phyloP scores from a whole-genome alignment of 257 asterid species.

The Solanum chmielewskii region DNA sequence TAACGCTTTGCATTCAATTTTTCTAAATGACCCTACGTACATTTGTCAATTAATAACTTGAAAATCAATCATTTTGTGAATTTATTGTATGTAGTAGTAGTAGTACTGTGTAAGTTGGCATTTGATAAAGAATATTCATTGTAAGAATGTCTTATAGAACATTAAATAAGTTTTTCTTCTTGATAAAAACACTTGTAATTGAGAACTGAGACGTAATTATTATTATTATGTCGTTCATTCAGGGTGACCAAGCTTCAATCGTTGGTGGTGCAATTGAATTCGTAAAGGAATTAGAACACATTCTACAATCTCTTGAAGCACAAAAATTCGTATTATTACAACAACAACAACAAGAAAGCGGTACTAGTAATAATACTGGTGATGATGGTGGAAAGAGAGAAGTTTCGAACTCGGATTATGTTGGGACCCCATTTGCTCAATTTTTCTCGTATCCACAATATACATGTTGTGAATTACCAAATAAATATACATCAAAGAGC shows the following conservation, averaged over 20 bases:
- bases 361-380: not conserved
- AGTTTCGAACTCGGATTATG: not conserved
- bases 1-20: not conserved
- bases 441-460: conserved; percentile 73
- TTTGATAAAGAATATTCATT: not conserved
- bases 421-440: conserved; percentile 46
- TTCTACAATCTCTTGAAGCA: conserved; percentile 77
- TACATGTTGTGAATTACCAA: conserved; percentile 40
- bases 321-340: conserved; percentile 32
- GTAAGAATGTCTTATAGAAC: not conserved
- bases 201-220: not conserved
- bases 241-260: conserved; percentile 97
- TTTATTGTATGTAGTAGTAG: not conserved
- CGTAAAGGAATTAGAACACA: conserved; percentile 91
- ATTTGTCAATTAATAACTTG: not conserved
- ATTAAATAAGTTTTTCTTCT: not conserved
- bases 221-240: conserved; percentile 4
- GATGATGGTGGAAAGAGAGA: not conserved
- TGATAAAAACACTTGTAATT: not conserved
- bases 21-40: not conserved
- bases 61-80: not conserved
- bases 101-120: not conserved
- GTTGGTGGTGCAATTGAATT: conserved; percentile 96
- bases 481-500: conserved; percentile 55
- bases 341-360: not conserved